phyloP scores from a whole-genome alignment of 2,329 filamentous ascomycete species.

The Colletotrichum coccodes region DNA sequence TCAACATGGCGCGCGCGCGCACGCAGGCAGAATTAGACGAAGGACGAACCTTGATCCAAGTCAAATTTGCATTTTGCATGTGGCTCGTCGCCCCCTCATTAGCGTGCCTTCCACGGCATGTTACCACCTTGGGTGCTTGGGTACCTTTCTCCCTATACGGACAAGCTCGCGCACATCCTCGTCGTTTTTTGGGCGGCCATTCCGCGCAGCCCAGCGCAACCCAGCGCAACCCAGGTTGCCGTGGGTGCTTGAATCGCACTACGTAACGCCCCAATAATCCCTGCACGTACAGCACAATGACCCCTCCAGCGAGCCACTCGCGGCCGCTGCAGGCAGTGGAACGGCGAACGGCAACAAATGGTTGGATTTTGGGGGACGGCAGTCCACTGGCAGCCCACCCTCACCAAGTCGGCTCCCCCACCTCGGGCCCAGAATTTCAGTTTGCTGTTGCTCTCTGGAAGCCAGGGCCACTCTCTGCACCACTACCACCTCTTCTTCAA shows the following conservation, averaged over 20 bases:
- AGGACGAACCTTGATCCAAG: constrained; percentile 33
- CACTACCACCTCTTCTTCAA: not conserved
- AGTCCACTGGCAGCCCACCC: constrained; percentile 8
- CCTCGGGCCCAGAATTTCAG: constrained; percentile 26
- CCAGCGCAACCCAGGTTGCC: not conserved
- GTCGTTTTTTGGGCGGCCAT: constrained; percentile 21
- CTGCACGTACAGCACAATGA: not conserved
- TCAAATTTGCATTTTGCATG: constrained; percentile 35
- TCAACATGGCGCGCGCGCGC: constrained; percentile 26
- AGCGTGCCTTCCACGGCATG: constrained; percentile 22
- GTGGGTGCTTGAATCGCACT: constrained; percentile 17
- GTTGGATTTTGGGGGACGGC: constrained; percentile 2
- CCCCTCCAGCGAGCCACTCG: constrained; percentile 5
- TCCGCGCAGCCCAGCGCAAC: too few relatives aligned
- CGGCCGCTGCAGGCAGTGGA: constrained; percentile 20
- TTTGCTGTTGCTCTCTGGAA: constrained; percentile 14
- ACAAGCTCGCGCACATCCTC: constrained; percentile 14
- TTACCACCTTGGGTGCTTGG: not conserved
- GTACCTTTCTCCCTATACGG: constrained; percentile 1
- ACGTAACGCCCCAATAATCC: constrained; percentile 20
- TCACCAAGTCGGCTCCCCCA: constrained; percentile 15
- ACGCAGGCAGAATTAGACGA: constrained; percentile 17
- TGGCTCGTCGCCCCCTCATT: constrained; percentile 32
- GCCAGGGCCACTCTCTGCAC: constrained; percentile 18
- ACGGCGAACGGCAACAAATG: not conserved